phyloP scores from a whole-genome alignment of 2,329 filamentous ascomycete genomes.

The Diaporthe sp. region DNA sequence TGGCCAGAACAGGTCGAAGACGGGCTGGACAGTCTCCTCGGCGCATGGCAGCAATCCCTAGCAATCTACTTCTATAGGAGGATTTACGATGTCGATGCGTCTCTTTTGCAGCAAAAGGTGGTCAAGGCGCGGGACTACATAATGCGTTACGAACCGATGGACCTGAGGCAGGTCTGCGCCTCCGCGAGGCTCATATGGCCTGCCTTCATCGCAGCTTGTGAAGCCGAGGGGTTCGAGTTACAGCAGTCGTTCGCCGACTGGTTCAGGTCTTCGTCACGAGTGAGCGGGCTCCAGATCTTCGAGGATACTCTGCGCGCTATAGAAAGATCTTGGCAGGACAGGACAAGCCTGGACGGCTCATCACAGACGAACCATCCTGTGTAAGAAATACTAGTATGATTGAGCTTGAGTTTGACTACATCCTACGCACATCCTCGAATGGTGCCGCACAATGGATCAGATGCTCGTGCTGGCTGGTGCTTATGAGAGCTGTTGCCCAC shows the following conservation, averaged over 20 bases:
- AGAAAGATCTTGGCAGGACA: slow-evolving; percentile 49
- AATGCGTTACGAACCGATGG: slow-evolving; percentile 46
- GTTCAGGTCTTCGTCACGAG: slow-evolving; percentile 49
- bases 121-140: slow-evolving; percentile 51
- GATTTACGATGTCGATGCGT: slow-evolving; percentile 54
- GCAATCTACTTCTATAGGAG: slow-evolving; percentile 56
- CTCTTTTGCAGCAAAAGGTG: slow-evolving; percentile 53
- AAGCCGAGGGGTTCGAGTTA: slow-evolving; percentile 50
- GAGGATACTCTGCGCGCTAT: slow-evolving; percentile 45
- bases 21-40: slow-evolving; percentile 49
- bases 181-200: slow-evolving; percentile 54
- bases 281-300: slow-evolving; percentile 53
- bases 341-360: not conserved
- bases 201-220: slow-evolving; percentile 55
- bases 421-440: not conserved
- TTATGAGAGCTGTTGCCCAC: not conserved
- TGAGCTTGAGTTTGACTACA: not conserved
- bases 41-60: slow-evolving; percentile 53
- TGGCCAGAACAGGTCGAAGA: slow-evolving; percentile 16
- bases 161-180: slow-evolving; percentile 47
- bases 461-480: not conserved
- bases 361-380: not conserved
- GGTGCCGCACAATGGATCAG: not conserved
- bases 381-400: not conserved
- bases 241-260: slow-evolving; percentile 51